phyloP scores from a whole-genome alignment of 805 yeast genomes.

The Candida morakotiae region DNA sequence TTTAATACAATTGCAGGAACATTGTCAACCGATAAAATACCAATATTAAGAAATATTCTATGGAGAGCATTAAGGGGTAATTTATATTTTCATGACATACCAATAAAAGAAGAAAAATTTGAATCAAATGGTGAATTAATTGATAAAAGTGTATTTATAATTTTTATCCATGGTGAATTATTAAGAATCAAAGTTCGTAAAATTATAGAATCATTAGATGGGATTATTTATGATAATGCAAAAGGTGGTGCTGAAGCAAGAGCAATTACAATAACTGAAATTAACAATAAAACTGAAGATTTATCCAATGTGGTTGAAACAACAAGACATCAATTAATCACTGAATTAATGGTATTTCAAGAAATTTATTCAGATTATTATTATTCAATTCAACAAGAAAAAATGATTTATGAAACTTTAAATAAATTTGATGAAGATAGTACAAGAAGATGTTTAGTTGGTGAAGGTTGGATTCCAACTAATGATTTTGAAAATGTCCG shows the following conservation, averaged over 20 bases:
- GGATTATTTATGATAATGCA: slow-evolving; percentile 32
- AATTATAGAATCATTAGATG: slow-evolving; percentile 37
- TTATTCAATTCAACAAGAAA: slow-evolving; percentile 46
- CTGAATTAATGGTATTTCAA: slow-evolving; percentile 35
- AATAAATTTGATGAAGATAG: slow-evolving; percentile 67
- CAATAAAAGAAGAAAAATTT: slow-evolving; percentile 21
- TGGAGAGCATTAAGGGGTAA: slow-evolving; percentile 44
- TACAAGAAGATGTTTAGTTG: slow-evolving; percentile 61
- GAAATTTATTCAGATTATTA: slow-evolving; percentile 30
- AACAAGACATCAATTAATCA: slow-evolving; percentile 32
- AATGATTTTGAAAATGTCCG: slow-evolving; percentile 40
- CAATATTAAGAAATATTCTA: slow-evolving; percentile 33
- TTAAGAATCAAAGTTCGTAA: slow-evolving; percentile 29
- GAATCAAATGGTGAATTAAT: slow-evolving; percentile 14
- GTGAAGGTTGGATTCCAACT: slow-evolving; percentile 73
- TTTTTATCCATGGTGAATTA: slow-evolving; percentile 39
- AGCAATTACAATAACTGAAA: slow-evolving; percentile 21
- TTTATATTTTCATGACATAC: slow-evolving; percentile 36
- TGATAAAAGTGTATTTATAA: slow-evolving; percentile 33
- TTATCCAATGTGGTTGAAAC: slow-evolving; percentile 27
- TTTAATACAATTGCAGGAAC: slow-evolving; percentile 35
- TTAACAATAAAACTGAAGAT: slow-evolving; percentile 30
- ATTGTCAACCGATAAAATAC: slow-evolving; percentile 31
- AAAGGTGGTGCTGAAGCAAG: slow-evolving; percentile 26
- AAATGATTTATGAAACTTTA: slow-evolving; percentile 53